phyloP scores from a whole-genome alignment of 2,329 filamentous ascomycete genomes.

The Diaporthe aspalathi region DNA sequence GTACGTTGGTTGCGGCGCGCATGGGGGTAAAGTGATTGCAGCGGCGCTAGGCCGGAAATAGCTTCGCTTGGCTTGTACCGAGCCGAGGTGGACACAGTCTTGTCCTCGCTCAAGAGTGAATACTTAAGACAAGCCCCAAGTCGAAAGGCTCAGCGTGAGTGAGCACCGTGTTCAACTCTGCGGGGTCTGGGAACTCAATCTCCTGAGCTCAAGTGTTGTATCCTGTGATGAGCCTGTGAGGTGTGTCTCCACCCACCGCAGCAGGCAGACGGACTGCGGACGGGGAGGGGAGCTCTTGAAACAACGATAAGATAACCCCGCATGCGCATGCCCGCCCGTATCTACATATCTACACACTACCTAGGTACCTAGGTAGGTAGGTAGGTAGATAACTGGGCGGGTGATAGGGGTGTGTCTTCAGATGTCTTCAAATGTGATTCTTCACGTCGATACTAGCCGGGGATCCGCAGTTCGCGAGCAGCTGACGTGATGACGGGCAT shows the following conservation, averaged over 20 bases:
- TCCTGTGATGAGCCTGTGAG: not conserved
- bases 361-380: no score
- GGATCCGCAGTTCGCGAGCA: slow-evolving; percentile 4
- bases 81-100: slow-evolving; percentile 17
- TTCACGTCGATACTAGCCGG: not conserved
- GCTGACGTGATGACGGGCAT: slow-evolving; percentile 1
- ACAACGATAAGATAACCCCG: slow-evolving; percentile 3
- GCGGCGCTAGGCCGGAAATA: slow-evolving; percentile 24
- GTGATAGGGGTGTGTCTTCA: not conserved
- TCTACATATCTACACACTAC: not conserved
- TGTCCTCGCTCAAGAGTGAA: not conserved
- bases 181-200: no score
- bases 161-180: no score
- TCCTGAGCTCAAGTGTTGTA: no score
- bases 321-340: not conserved
- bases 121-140: no score
- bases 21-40: slow-evolving; percentile 34
- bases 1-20: slow-evolving; percentile 5
- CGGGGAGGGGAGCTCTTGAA: not conserved
- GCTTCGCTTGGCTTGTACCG: slow-evolving; percentile 2
- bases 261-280: not conserved
- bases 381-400: no score
- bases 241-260: not conserved
- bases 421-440: not conserved
- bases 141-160: no score